Evolutionary conservation across 2,329 filamentous ascomycete species (phyloP), one percentile per base, ranked within the genome.

Genomic region (Tolypocladium album): DNA sequence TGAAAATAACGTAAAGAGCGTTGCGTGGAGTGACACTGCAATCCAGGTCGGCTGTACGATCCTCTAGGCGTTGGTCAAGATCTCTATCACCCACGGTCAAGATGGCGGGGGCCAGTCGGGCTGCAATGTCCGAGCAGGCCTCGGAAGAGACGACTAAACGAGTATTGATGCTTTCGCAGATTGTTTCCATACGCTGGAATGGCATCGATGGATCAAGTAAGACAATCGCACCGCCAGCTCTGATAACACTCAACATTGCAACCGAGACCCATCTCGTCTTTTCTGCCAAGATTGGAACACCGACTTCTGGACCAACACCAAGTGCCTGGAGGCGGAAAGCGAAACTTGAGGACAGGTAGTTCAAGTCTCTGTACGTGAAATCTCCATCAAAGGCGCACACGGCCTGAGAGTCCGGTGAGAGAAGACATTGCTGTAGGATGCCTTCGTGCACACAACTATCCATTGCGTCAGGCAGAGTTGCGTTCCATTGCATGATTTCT

Each of bases 361-460:
- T 56, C 0, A 79, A 67, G 24, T 79, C 71, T 59, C 64, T 58
- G 60, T 77, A 78, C 7, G 75, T 78, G 50, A 79, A 71, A 20
- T 66, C 62, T 20, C 74, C 77, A 62, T 80, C 78, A 76, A 77
- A 80, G 0, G 78, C 75, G n/a, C 73, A 66, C 20, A 80, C 70
- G 1, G 78, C 78, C 0, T 67, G 64, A 0, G 70, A 63, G 11
- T 65, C 58, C 0, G 76, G 74, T 0, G 67, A 64, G 20, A 62
- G 66, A 7, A 62, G 61, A 4, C 70, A 70, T 34, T 74, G 75
- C 12, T 72, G 67, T 3, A 71, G 69, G 47, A 79, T 71, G 57
- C 77, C 63, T 31, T 78, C 71, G 55, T 80, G 77, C 62, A 79
- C 74, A 52, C 74, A 76, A 0, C 55, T 2, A 3, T 67, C 24